Evolutionary conservation across 352 stramenopile genomes (phyloP).

Genomic region (Pythium biforme): DNA sequence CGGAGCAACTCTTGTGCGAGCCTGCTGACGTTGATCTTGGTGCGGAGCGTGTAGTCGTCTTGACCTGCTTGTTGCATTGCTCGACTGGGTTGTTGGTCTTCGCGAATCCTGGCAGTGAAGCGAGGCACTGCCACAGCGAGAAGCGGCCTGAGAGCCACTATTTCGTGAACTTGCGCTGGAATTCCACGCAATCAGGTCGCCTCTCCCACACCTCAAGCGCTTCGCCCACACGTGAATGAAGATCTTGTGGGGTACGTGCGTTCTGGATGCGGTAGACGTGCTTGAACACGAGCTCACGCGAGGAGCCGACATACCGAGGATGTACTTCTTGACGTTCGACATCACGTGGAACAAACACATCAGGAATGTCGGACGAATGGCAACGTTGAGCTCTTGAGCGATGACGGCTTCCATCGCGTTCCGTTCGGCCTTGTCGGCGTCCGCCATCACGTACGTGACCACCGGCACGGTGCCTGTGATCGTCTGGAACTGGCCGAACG

Average conservation of each 20-base stretch:
- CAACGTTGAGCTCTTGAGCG: neutral
- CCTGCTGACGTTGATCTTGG: neutral
- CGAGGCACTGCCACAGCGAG: neutral
- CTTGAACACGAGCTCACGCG: neutral
- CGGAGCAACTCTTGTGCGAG: neutral
- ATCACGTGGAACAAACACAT: slow-evolving; percentile 12
- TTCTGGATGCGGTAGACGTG: neutral
- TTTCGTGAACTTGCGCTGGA: neutral
- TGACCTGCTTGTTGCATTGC: slow-evolving; percentile 7
- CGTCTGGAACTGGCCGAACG: neutral
- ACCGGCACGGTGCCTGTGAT: neutral
- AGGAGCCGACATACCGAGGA: neutral
- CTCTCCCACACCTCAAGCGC: neutral
- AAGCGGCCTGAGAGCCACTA: neutral
- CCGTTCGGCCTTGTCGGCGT: neutral
- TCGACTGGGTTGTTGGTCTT: slow-evolving; percentile 9
- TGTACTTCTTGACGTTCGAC: slow-evolving; percentile 5
- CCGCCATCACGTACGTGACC: neutral
- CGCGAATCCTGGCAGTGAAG: neutral
- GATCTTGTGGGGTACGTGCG: neutral
- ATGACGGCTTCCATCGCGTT: slow-evolving; percentile 4
- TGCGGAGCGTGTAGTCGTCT: slow-evolving; percentile 6
- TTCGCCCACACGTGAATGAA: neutral
- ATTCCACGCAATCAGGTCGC: neutral
- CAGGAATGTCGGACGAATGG: neutral